These are phyloP conservation scores for Xerocomus brunneocitrinus DNA, from an alignment of 768 basidiomycete genomes.

Conservation along the genomic window DNA sequence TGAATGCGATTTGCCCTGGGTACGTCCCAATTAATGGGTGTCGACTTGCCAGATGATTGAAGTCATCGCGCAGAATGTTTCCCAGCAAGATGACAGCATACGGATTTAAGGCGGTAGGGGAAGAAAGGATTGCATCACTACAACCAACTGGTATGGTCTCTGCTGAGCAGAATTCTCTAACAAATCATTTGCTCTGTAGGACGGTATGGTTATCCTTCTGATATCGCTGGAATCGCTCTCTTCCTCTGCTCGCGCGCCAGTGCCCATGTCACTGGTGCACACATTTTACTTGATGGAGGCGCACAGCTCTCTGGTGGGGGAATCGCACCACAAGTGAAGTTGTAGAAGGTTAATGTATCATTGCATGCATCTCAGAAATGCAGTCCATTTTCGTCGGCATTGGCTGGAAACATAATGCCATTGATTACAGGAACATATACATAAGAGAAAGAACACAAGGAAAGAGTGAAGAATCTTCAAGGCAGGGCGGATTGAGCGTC, in stretches of 20 bases:
- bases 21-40: constrained; percentile 24
- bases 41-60: not conserved
- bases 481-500: constrained; percentile 2
- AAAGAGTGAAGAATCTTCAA: constrained; percentile 1
- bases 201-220: constrained; percentile 58
- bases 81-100: constrained; percentile 84
- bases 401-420: not conserved
- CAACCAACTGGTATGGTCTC: constrained; percentile 61
- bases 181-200: constrained; percentile 35
- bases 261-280: constrained; percentile 70
- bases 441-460: not conserved
- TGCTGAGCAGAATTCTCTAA: not conserved
- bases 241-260: constrained; percentile 70
- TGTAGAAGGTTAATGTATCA: constrained; percentile 12
- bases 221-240: constrained; percentile 67
- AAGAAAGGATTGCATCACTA: constrained; percentile 42
- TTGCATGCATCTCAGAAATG: not conserved
- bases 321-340: constrained; percentile 23
- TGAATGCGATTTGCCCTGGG: constrained; percentile 85
- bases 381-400: not conserved
- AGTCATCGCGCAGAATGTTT: constrained; percentile 47
- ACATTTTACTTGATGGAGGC: constrained; percentile 72
- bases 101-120: constrained; percentile 53
- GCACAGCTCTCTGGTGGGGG: constrained; percentile 18
- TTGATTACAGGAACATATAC: constrained; percentile 1